Conservation (phyloP, 1,284 basidiomycete genomes). For the Mycosarcoma mackinlayi region DNA sequence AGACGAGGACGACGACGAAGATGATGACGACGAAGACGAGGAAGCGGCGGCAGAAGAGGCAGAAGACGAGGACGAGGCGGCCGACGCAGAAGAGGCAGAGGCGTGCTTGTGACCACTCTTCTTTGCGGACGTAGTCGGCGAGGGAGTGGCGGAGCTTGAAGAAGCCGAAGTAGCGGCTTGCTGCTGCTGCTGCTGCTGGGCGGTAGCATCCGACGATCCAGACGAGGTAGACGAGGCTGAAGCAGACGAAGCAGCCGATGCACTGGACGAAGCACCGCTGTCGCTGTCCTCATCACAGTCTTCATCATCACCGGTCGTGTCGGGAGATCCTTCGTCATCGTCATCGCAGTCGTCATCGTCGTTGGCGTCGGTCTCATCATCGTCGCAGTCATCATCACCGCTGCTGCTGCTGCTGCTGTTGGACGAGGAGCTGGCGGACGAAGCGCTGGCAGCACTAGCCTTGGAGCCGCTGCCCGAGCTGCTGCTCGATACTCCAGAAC, state of each 20-base stretch:
- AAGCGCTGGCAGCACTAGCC: conserved; percentile 6
- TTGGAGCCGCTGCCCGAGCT: conserved; percentile 6
- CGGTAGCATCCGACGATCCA: conserved; percentile 2
- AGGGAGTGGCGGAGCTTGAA: conserved; percentile 20
- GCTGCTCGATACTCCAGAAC: conserved; percentile 5
- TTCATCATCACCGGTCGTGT: conserved; percentile 11
- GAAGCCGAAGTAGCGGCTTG: conserved; percentile 7
- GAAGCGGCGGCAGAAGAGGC: conserved; percentile 11
- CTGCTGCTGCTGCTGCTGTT: conserved; percentile 8
- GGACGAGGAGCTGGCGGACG: conserved; percentile 23
- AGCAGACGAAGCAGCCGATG: conserved; percentile 4
- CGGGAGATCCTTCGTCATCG: conserved; percentile 4
- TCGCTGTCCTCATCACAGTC: conserved; percentile 28
- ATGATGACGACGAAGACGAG: conserved; percentile 10
- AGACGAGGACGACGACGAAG: conserved; percentile 11
- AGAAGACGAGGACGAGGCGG: conserved; percentile 14
- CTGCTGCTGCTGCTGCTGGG: conserved; percentile 12
- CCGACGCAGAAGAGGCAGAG: conserved; percentile 4
- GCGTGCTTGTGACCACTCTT: conserved; percentile 3
- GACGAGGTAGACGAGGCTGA: conserved; percentile 5
- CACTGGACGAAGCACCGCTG: conserved; percentile 17
- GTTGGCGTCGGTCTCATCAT: conserved; percentile 20
- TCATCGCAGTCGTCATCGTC: conserved; percentile 44
- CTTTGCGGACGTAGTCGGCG: conserved; percentile 12
- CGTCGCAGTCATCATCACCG: conserved; percentile 27